A percentile compares a stretch with the other conserved stretches of the same genome.
Conservation (phyloP, 345 rosid genomes). For the Populus simonii region DNA sequence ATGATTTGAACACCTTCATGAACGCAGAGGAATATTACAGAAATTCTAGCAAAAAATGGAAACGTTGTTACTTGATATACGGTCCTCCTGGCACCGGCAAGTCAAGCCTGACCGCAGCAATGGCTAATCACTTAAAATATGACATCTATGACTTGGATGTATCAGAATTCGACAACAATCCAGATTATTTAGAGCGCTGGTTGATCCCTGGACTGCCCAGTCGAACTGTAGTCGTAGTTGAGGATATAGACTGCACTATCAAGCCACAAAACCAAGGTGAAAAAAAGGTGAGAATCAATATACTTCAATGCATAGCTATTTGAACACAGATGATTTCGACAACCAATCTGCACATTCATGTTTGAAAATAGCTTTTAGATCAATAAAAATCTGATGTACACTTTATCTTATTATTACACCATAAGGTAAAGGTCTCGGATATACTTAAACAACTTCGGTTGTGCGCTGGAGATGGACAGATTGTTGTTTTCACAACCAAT, state of each 20-base stretch:
- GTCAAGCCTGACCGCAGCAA: conserved; percentile 17
- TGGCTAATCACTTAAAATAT: conserved; percentile 3
- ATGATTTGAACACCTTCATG: background rate
- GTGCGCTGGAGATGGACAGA: conserved; percentile 21
- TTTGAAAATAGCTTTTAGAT: no score
- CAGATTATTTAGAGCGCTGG: conserved; percentile 4
- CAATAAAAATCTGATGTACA: no score
- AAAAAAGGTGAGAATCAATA: background rate
- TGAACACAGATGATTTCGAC: no score
- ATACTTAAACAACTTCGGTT: conserved; percentile 25
- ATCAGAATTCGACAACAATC: background rate
- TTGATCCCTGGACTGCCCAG: conserved; percentile 19
- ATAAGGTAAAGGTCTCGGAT: conserved; percentile 1
- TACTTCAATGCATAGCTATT: no score
- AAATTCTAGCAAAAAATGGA: conserved; percentile 5
- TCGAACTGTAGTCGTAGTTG: conserved; percentile 27
- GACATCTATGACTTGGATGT: conserved; percentile 4
- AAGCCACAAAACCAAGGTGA: conserved; percentile 19
- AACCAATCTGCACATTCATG: no score
- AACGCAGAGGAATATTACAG: background rate
- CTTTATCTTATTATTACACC: background rate
- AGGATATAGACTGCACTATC: conserved; percentile 29
- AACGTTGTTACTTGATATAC: conserved; percentile 6
- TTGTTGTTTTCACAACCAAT: conserved; percentile 27
- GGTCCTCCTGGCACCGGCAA: conserved; percentile 15